Evolutionary conservation across 2,329 filamentous ascomycete genomes (phyloP).

Genomic region (Ophiostoma sp.): DNA sequence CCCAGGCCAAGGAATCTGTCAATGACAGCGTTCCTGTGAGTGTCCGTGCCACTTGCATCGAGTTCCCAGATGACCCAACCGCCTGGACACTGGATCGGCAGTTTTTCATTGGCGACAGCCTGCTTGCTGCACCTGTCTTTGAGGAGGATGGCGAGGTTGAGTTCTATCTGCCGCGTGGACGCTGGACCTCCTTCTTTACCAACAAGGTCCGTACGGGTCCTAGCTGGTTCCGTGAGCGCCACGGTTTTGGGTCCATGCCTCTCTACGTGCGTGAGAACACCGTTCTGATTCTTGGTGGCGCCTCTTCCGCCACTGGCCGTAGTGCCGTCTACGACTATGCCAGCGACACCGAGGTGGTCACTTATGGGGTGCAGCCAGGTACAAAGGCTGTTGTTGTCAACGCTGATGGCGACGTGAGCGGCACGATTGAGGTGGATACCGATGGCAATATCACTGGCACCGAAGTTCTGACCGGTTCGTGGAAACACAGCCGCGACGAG

Average conservation of each 20-base stretch:
- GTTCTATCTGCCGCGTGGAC: slow-evolving; percentile 60
- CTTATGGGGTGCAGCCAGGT: background rate
- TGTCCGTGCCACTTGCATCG: slow-evolving; percentile 65
- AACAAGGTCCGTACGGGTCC: slow-evolving; percentile 52
- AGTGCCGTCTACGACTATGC: slow-evolving; percentile 8
- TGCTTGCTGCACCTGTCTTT: background rate
- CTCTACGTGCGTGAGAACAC: slow-evolving; percentile 50
- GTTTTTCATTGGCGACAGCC: slow-evolving; percentile 62
- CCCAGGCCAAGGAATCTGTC: background rate
- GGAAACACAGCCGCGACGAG: background rate
- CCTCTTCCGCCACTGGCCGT: background rate
- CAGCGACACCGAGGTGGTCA: background rate
- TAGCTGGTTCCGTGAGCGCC: slow-evolving; percentile 61
- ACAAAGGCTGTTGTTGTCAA: background rate
- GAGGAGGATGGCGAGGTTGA: slow-evolving; percentile 61
- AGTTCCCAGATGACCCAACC: slow-evolving; percentile 70
- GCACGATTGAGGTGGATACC: background rate
- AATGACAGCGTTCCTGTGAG: slow-evolving; percentile 36
- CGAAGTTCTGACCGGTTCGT: background rate
- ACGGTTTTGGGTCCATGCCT: slow-evolving; percentile 59
- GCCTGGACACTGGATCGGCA: slow-evolving; percentile 68
- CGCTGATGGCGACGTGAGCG: background rate
- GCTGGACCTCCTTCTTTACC: slow-evolving; percentile 52
- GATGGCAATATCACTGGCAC: background rate
- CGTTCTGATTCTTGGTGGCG: background rate